Evolutionary conservation across 768 basidiomycete genomes (phyloP).

Genomic region (Termitomyces sp.): DNA sequence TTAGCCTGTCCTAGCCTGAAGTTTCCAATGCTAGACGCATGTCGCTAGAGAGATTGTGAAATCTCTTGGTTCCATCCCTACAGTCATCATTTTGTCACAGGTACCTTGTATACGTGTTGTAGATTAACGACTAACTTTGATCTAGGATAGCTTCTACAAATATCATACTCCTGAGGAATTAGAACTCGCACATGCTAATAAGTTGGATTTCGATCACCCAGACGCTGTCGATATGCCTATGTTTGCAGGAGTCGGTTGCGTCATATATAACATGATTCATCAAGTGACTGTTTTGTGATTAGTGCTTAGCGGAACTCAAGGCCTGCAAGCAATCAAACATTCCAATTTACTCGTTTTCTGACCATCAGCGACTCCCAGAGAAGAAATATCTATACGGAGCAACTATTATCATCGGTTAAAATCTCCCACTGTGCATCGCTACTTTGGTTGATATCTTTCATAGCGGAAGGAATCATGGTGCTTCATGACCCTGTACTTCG

Average conservation of each 20-base stretch:
- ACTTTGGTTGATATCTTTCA: neutral
- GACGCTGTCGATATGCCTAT: constrained; percentile 87
- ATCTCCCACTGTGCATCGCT: neutral
- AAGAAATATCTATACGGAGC: constrained; percentile 91
- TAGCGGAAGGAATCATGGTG: constrained; percentile 90
- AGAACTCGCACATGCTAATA: constrained; percentile 73
- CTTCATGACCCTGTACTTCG: constrained; percentile 76
- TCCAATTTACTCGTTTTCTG: constrained; percentile 89
- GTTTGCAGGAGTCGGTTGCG: constrained; percentile 62
- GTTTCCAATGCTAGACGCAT: constrained; percentile 52
- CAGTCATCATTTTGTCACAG: constrained; percentile 89
- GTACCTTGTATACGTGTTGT: constrained; percentile 25
- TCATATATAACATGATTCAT: neutral
- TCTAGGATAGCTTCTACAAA: constrained; percentile 95
- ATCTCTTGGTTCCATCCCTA: constrained; percentile 76
- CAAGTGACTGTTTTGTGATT: neutral
- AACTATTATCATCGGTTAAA: constrained; percentile 77
- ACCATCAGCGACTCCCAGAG: constrained; percentile 79
- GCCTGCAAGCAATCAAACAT: constrained; percentile 80
- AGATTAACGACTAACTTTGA: neutral
- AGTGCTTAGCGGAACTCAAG: constrained; percentile 88
- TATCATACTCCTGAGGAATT: constrained; percentile 74
- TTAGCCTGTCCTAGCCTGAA: neutral
- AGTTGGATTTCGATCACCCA: constrained; percentile 88
- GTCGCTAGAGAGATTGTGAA: constrained; percentile 80